phyloP scores from a whole-genome alignment of 1,284 basidiomycete species.

The Microbotryomycetes sp. region DNA sequence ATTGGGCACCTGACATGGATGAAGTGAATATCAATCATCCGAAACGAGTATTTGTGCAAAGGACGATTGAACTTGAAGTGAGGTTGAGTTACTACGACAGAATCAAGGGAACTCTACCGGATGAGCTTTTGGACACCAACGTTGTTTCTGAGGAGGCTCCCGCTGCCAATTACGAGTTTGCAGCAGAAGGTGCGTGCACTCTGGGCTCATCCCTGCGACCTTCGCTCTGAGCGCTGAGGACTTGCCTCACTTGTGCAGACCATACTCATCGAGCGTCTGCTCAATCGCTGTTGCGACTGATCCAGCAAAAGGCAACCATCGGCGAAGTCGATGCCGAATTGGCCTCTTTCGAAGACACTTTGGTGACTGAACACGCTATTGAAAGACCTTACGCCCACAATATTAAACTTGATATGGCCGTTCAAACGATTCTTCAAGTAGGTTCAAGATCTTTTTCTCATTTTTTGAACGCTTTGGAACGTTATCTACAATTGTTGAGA shows the following conservation, averaged over 20 bases:
- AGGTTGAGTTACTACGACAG: slow-evolving; percentile 91
- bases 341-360: slow-evolving; percentile 47
- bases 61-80: slow-evolving; percentile 82
- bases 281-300: slow-evolving; percentile 67
- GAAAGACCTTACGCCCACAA: slow-evolving; percentile 53
- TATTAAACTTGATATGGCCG: slow-evolving; percentile 67
- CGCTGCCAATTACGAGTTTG: slow-evolving; percentile 76
- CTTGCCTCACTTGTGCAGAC: slow-evolving; percentile 45
- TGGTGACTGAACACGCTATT: slow-evolving; percentile 30
- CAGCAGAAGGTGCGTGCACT: slow-evolving; percentile 55
- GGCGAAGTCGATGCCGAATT: slow-evolving; percentile 61
- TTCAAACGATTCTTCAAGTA: slow-evolving; percentile 82
- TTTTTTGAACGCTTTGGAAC: slow-evolving; percentile 93
- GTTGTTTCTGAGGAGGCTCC: slow-evolving; percentile 70
- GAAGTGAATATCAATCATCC: slow-evolving; percentile 54
- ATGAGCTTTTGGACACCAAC: slow-evolving; percentile 63
- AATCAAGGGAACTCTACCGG: slow-evolving; percentile 80
- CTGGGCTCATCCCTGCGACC: slow-evolving; percentile 37
- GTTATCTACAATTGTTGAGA: slow-evolving; percentile 80
- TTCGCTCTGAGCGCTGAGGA: not conserved
- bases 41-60: slow-evolving; percentile 76
- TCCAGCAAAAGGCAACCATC: slow-evolving; percentile 66
- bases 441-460: slow-evolving; percentile 96
- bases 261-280: slow-evolving; percentile 74
- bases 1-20: slow-evolving; percentile 57